Conservation (phyloP, 2,329 filamentous ascomycete genomes). For the Atkinsonella hypoxylon region DNA sequence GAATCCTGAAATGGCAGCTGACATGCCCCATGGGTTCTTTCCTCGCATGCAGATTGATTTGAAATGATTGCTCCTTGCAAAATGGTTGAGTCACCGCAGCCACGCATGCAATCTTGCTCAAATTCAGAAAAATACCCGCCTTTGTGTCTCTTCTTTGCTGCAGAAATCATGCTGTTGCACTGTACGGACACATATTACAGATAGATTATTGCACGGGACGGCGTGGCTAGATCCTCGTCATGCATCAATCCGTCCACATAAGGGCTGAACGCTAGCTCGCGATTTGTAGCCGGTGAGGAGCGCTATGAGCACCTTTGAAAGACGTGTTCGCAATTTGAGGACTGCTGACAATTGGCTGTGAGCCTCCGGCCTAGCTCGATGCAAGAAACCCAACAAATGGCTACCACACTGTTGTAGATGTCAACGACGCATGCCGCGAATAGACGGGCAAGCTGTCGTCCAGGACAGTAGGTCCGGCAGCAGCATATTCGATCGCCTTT, state of each 20-base stretch:
- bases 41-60: neutral
- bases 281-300: too few species aligned
- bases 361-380: neutral
- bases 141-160: neutral
- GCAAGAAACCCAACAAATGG: neutral
- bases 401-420: neutral
- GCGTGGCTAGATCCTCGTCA: neutral
- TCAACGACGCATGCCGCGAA: neutral
- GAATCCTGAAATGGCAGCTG: neutral
- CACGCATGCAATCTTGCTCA: neutral
- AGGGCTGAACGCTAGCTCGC: too few species aligned
- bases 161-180: too few species aligned
- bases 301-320: neutral
- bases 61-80: too few species aligned
- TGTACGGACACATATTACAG: neutral
- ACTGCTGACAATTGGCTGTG: neutral
- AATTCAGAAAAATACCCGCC: neutral
- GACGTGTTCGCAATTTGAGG: neutral
- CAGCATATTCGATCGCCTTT: neutral
- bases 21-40: neutral
- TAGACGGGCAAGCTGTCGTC: too few species aligned
- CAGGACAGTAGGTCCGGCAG: neutral
- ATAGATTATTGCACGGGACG: neutral
- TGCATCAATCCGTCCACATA: neutral
- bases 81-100: too few species aligned